Evolutionary conservation across 1,284 basidiomycete species (phyloP).

Genomic region (Puccinia sorghi): DNA sequence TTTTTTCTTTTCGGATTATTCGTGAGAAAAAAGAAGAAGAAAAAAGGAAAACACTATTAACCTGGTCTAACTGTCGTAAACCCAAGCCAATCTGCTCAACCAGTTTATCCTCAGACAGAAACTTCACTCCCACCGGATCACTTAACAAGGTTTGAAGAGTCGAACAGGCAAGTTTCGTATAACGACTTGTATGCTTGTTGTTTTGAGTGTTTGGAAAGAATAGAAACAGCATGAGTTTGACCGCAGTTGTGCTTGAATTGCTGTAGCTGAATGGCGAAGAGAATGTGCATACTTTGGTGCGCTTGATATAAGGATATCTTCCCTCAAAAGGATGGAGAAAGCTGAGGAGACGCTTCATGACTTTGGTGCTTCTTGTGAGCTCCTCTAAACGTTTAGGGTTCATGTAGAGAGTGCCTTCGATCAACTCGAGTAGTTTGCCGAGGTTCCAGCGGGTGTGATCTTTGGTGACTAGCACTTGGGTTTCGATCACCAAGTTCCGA

Average conservation of each 20-base stretch:
- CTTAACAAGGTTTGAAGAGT: conserved; percentile 79
- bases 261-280: not conserved
- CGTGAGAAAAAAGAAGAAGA: conserved; percentile 3
- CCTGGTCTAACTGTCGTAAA: conserved; percentile 88
- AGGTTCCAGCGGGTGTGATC: conserved; percentile 92
- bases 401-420: conserved; percentile 80
- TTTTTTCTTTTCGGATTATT: conserved; percentile 11
- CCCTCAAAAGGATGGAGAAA: conserved; percentile 89
- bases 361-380: conserved; percentile 83
- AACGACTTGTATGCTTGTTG: conserved; percentile 64
- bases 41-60: conserved; percentile 59
- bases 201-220: not conserved
- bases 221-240: not conserved
- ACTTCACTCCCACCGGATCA: conserved; percentile 78
- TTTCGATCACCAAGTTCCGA: conserved; percentile 55
- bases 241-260: not conserved
- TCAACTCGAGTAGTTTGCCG: conserved; percentile 79
- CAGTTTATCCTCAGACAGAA: conserved; percentile 83
- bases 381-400: conserved; percentile 95
- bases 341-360: conserved; percentile 79
- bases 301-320: conserved; percentile 79
- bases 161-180: conserved; percentile 73
- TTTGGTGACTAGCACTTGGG: conserved; percentile 77
- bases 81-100: conserved; percentile 80
- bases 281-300: conserved; percentile 65